Base-by-base conservation (phyloP, 2,329 filamentous ascomycete species). In the Teratosphaeria pseudoeucalypti region DNA sequence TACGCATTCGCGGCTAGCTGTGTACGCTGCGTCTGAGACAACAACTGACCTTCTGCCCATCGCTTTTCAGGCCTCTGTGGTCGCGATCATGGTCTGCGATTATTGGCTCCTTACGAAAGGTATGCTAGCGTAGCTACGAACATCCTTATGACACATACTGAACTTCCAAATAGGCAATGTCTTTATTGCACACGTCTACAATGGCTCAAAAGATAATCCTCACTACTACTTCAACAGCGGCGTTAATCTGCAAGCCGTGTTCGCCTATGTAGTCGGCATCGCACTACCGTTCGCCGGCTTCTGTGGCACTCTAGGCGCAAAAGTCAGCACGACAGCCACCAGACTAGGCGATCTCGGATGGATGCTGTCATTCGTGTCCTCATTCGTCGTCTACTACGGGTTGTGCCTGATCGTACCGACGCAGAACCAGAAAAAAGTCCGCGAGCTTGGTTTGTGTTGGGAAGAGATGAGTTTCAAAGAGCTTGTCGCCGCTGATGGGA, bases 301-400 rank as follows among this genome's bases (percentile, higher is more conserved):
- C 63, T 74, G 78, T 26, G 71, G 76, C 14, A 70, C 68, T 1
- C 72, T 78, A 34, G 77, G 77, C 23, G 60, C 70, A 0, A 64
- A 58, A 10, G 74, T 77, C 27, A 68, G 66, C 37, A 57, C 64
- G 10, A 60, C 66, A 0, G 75, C 72, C 2, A 68, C 65, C 1
- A 66, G 74, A 6, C 72, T 74, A 0, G 80, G 79, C 0, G 77
- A 80, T 23, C 82, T 87, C 64, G 84, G 85, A 10, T 87, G 84
- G 83, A 67, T 87, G 49, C 75, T 86, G 53, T 84, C 84, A 0
- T 87, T 87, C 65, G 73, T 79, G 5, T 73, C 71, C 0, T 82
- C 81, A 14, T 79, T 81, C 37, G 54, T 82, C 1, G 76, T 85
- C 0, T 87, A 87, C 70, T 72, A 68, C 34, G 61, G 61, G 0